phyloP scores from a whole-genome alignment of 257 asterid genomes.

The Lycium ferocissimum region DNA sequence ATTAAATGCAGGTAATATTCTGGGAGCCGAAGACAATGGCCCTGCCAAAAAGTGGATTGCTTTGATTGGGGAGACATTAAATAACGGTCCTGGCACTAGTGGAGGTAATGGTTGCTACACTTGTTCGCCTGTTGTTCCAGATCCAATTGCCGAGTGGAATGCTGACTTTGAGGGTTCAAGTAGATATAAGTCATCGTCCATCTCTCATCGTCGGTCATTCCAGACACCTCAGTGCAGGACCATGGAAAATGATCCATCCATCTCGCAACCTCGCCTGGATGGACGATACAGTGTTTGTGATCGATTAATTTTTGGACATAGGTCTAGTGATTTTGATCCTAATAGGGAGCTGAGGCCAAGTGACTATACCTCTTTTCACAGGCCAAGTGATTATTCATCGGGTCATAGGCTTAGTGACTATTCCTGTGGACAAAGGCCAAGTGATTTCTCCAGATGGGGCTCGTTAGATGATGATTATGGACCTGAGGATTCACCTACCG shows the following conservation, averaged over 20 bases:
- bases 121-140: slow-evolving; percentile 75
- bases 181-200: slow-evolving; percentile 54
- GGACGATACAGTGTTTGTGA: slow-evolving; percentile 85
- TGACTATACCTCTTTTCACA: slow-evolving; percentile 60
- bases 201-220: slow-evolving; percentile 70
- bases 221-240: slow-evolving; percentile 71
- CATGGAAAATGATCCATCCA: slow-evolving; percentile 59
- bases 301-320: slow-evolving; percentile 59
- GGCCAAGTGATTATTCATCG: slow-evolving; percentile 73
- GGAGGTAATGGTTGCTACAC: slow-evolving; percentile 48
- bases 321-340: slow-evolving; percentile 65
- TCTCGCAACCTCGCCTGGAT: slow-evolving; percentile 64
- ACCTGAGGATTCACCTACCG: slow-evolving; percentile 56
- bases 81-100: slow-evolving; percentile 72
- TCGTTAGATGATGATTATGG: slow-evolving; percentile 69
- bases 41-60: slow-evolving; percentile 81
- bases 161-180: slow-evolving; percentile 86
- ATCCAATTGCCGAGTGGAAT: slow-evolving; percentile 78
- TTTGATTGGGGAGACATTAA: slow-evolving; percentile 64
- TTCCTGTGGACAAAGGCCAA: slow-evolving; percentile 70
- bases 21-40: slow-evolving; percentile 69
- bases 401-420: slow-evolving; percentile 62
- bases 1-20: slow-evolving; percentile 81
- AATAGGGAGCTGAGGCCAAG: slow-evolving; percentile 60
- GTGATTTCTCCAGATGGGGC: slow-evolving; percentile 80